These are phyloP conservation scores for Lactarius quietus DNA, from an alignment of 768 basidiomycete genomes.

Conservation along the genomic window DNA sequence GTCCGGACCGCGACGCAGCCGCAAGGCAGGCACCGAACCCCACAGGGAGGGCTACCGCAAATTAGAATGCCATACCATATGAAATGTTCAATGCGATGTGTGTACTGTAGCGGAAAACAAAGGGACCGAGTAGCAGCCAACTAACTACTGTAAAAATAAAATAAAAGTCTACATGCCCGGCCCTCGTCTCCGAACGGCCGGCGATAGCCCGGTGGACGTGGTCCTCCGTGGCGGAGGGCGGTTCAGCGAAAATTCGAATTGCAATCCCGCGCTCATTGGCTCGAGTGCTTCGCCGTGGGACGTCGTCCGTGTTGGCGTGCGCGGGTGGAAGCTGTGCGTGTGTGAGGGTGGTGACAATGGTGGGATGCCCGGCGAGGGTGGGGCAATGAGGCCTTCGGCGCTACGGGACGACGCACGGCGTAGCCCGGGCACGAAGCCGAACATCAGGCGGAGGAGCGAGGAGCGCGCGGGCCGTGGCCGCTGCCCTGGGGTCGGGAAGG, in stretches of 20 bases:
- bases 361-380: constrained; percentile 45
- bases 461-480: constrained; percentile 41
- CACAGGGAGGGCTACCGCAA: too few species aligned
- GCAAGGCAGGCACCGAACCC: neutral
- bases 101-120: neutral
- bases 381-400: constrained; percentile 68
- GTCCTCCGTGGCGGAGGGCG: constrained; percentile 27
- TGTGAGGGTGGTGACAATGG: constrained; percentile 28
- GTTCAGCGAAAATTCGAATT: constrained; percentile 27
- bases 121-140: neutral
- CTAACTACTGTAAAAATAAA: neutral
- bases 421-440: constrained; percentile 43
- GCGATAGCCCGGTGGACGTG: constrained; percentile 19
- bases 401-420: constrained; percentile 44
- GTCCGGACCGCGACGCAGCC: neutral
- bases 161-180: constrained; percentile 11
- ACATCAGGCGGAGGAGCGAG: constrained; percentile 67
- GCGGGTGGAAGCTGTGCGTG: constrained; percentile 24
- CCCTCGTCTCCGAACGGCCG: constrained; percentile 9
- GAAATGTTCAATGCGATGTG: neutral
- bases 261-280: constrained; percentile 18
- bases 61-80: neutral
- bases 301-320: constrained; percentile 18
- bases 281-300: constrained; percentile 24
- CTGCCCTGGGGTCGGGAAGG: constrained; percentile 28